Conservation (phyloP, 495 filamentous ascomycete genomes). For the Aspergillus affinis region DNA sequence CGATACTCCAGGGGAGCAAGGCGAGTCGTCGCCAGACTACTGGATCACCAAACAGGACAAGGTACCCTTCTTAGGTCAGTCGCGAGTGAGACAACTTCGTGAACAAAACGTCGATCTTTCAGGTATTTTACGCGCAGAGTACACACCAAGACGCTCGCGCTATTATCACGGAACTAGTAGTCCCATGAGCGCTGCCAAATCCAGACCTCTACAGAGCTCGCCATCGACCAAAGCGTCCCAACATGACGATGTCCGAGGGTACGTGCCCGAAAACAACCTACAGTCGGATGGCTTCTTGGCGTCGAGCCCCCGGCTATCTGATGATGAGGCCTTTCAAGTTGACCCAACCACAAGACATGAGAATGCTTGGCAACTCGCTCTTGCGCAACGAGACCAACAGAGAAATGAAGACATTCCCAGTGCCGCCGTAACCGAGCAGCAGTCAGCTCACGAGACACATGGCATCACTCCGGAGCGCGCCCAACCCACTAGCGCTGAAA, state of each 20-base stretch:
- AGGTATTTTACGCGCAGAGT: conserved; percentile 31
- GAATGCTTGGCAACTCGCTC: conserved; percentile 14
- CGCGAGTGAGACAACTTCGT: conserved; percentile 37
- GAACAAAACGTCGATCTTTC: conserved; percentile 44
- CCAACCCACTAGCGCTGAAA: conserved; percentile 17
- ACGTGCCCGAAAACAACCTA: conserved; percentile 10
- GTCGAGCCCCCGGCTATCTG: conserved; percentile 28
- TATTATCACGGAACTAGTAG: conserved; percentile 48
- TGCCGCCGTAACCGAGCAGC: conserved; percentile 17
- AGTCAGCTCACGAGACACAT: conserved; percentile 17
- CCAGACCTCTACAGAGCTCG: conserved; percentile 17
- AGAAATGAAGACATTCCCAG: conserved; percentile 21
- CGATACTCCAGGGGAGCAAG: conserved; percentile 15
- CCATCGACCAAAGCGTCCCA: conserved; percentile 15
- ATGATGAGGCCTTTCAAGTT: conserved; percentile 26
- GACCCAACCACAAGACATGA: conserved; percentile 27
- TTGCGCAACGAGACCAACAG: conserved; percentile 14
- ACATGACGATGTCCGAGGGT: conserved; percentile 5
- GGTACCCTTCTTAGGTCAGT: conserved; percentile 31
- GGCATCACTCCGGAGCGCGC: conserved; percentile 31
- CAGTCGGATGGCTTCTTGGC: conserved; percentile 17
- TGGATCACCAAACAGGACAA: conserved; percentile 31
- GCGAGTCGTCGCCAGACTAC: conserved; percentile 31
- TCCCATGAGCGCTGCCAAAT: conserved; percentile 25
- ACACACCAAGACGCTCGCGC: conserved; percentile 42